A percentile compares a stretch with the other conserved stretches of the same genome.
Evolutionary conservation across 1,139 yeast genomes (phyloP).

Genomic region (Debaryomyces sp.): DNA sequence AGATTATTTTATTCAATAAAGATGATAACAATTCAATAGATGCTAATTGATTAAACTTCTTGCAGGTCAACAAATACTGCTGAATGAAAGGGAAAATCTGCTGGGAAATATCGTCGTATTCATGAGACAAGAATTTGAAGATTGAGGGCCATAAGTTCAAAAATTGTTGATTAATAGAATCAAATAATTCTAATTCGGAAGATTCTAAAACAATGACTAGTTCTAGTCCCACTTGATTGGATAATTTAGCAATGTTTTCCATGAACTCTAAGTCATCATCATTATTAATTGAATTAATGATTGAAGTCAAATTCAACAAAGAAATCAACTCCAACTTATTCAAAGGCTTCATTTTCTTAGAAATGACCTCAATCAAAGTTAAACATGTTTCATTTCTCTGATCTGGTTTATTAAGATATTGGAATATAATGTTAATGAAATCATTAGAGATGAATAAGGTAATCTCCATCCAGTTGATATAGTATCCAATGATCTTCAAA

Average conservation of each 20-base stretch:
- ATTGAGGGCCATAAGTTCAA: slow-evolving; percentile 68
- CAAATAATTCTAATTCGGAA: slow-evolving; percentile 47
- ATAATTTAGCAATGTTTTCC: slow-evolving; percentile 74
- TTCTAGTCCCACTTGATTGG: slow-evolving; percentile 77
- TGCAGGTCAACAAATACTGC: slow-evolving; percentile 69
- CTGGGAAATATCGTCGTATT: slow-evolving; percentile 84
- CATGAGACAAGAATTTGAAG: slow-evolving; percentile 71
- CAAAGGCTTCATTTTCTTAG: slow-evolving; percentile 90
- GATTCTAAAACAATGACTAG: slow-evolving; percentile 64
- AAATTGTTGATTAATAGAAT: slow-evolving; percentile 33
- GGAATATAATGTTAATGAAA: slow-evolving; percentile 64
- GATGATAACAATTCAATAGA: slow-evolving; percentile 57
- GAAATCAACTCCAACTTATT: slow-evolving; percentile 79
- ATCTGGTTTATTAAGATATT: slow-evolving; percentile 51
- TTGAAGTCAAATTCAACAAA: slow-evolving; percentile 64
- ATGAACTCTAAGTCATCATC: slow-evolving; percentile 63
- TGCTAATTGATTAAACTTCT: slow-evolving; percentile 49
- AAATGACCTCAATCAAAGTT: slow-evolving; percentile 77
- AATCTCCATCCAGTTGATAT: slow-evolving; percentile 95
- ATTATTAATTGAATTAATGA: slow-evolving; percentile 46
- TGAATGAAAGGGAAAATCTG: slow-evolving; percentile 83
- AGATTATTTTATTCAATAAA: slow-evolving; percentile 66
- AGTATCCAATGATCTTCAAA: slow-evolving; percentile 76
- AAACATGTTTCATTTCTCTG: slow-evolving; percentile 65
- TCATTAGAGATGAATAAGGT: slow-evolving; percentile 70